A percentile compares a stretch with the other conserved stretches of the same genome.
Conservation (phyloP, 306 rosid genomes). For the Citrullus mucosospermus region DNA sequence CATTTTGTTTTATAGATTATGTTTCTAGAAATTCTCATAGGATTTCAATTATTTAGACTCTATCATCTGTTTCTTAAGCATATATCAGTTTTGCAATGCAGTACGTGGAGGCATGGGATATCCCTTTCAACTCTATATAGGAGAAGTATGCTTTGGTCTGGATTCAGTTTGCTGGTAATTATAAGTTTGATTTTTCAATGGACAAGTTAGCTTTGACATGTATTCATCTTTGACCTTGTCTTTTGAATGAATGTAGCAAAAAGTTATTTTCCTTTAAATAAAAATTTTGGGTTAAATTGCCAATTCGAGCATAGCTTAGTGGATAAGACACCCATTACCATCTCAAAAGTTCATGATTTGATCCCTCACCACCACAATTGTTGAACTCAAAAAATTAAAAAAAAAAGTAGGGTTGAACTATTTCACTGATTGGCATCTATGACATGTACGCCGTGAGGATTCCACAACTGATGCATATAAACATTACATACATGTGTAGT, state of each 20-base stretch:
- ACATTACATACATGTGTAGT: not conserved
- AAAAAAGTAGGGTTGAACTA: not conserved
- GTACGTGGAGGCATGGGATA: constrained; percentile 90
- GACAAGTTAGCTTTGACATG: not conserved
- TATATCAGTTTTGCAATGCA: constrained; percentile 19
- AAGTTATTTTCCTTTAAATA: not conserved
- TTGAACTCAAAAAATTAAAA: too few species aligned
- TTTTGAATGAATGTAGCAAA: not conserved
- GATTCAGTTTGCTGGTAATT: constrained; percentile 75
- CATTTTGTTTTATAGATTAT: constrained; percentile 3
- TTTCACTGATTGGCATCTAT: not conserved
- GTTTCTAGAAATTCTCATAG: not conserved
- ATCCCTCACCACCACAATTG: not conserved
- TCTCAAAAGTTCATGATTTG: not conserved
- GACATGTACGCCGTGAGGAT: not conserved
- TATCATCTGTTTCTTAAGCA: not conserved
- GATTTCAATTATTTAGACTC: not conserved
- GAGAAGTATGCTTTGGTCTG: constrained; percentile 83
- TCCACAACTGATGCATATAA: not conserved
- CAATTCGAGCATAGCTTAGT: not conserved
- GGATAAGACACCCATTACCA: not conserved
- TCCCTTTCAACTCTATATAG: constrained; percentile 76
- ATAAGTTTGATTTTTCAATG: constrained; percentile 4
- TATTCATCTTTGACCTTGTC: not conserved
- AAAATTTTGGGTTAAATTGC: not conserved